Base-by-base conservation (phyloP, 208 protist species). In the Leishmania arabica region DNA sequence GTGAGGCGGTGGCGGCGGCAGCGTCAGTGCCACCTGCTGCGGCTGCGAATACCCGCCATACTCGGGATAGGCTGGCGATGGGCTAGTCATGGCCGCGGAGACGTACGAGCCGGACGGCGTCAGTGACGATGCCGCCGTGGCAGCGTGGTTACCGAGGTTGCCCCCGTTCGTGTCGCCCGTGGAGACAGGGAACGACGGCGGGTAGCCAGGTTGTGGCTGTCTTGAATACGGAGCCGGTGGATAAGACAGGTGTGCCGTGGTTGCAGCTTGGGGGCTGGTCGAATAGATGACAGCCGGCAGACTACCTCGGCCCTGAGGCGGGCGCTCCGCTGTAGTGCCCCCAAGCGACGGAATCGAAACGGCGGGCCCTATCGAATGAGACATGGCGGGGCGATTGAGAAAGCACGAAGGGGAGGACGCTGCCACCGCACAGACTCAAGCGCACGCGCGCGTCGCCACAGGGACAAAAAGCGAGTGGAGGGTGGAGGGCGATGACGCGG, bases 141-240 rank as follows among this genome's bases (percentile, higher is more conserved):
- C 56, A 64, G 53, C 40, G 37, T 37, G 56, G 40, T 37, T 49
- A 9, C 15, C 74, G 53, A 27, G 4, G 53, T 34, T 62, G n/a
- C 51, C 53, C 17, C 51, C 19, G n/a, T 24, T 54, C 31, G 31
- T 2, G 51, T 34, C 3, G 34, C 53, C 15, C n/a, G n/a, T 58
- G 34, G 47, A 60, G 17, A 45, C n/a, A 1, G 72, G 51, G 34
- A 80, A 77, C 54, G 75, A 72, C 17, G 74, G 74, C 31, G 80
- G 68, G 56, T 80, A 80, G n/a, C 21, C n/a, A n/a, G 71, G 65
- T 53, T 49, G 79, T 21, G 68, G 79, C 74, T 81, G 82, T 65
- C 53, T 73, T 19, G 49, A 73, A 24, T 62, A 76, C 31, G 11
- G 78, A 24, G 73, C 53, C 45, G 78, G 37, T 24, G 78, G 53